Base-by-base conservation (phyloP, 257 asterid genomes). In the Solanum rostratum region DNA sequence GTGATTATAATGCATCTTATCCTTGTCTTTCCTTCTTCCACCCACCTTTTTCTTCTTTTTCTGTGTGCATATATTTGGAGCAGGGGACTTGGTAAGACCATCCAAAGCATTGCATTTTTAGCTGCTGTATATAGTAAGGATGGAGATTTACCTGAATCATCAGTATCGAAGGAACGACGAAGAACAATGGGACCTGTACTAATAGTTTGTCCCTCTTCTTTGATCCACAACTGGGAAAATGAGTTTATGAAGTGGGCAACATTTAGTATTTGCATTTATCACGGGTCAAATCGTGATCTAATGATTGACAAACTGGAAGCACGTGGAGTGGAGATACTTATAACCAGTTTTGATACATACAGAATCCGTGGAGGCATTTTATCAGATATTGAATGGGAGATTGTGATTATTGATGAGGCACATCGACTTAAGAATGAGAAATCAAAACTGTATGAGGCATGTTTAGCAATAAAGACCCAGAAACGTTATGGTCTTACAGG, bases 51-150 rank as follows among this genome's bases (percentile, higher is more conserved):
- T 62, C 27, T 9, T 73, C 55, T 27, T 53, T 82, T 81, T 82
- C 30, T 50, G 81, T 70, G 46, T 71, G 19, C 63, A 79, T 69
- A 33, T 74, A 50, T 82, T 18, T 85, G 74, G 84, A 55, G 85
- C 90, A 96, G 99, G 99, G 99, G 99, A 84, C 87, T 96, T 88
- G 99, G 99, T 13, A 96, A 96, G 92, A 96, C 99, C 74, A 94
- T 96, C 87, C 99, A 96, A 87, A 89, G 98, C 80, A 96, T 96
- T 85, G 98, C 97, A 83, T 92, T 96, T 88, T 86, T 96, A 90
- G 94, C 98, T 88, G 98, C 99, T 60, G 97, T 96, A 24, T 96
- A 57, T 84, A 91, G 90, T 55, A 95, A 95, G 89, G 96, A 86
- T 80, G 89, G 90, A 29, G 98, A 93, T 41, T 45, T 83, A 10